phyloP scores from a whole-genome alignment of 345 rosid species.

The Garcia nutans region DNA sequence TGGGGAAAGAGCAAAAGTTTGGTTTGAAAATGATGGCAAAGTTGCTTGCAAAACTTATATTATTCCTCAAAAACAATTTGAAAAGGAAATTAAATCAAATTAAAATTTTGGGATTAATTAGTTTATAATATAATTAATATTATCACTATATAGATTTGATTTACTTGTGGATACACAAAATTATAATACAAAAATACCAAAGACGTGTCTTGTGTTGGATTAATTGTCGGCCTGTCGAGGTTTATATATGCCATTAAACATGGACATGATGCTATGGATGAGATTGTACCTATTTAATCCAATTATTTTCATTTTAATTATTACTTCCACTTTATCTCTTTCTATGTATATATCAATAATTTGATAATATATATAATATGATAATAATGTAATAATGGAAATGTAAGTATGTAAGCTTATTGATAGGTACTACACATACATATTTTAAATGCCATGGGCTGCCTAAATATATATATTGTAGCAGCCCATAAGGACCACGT shows the following conservation, averaged over 20 bases:
- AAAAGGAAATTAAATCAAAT: neutral
- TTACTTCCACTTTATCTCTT: neutral
- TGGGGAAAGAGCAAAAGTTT: neutral
- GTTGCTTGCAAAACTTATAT: neutral
- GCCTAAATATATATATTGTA: too few species aligned
- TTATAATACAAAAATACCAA: constrained; percentile 27
- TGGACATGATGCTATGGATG: constrained; percentile 14
- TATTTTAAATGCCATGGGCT: neutral
- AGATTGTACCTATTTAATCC: constrained; percentile 16
- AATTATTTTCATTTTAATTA: constrained; percentile 3
- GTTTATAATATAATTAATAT: too few species aligned
- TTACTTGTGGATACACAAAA: constrained; percentile 56
- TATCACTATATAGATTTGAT: constrained; percentile 29
- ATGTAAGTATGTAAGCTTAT: constrained; percentile 4
- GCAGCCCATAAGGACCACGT: neutral
- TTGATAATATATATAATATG: too few species aligned
- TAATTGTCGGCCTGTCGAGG: constrained; percentile 54
- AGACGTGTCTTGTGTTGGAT: constrained; percentile 55
- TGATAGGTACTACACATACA: constrained; percentile 17
- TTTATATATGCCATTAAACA: constrained; percentile 5
- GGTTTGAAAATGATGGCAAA: constrained; percentile 7
- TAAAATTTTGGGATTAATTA: neutral
- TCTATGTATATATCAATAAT: too few species aligned
- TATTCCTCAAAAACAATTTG: neutral
- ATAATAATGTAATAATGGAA: too few species aligned